Evolutionary conservation across 2,329 filamentous ascomycete genomes (phyloP), one percentile per base, ranked within the genome.

Genomic region (Helicocarpus griseus): DNA sequence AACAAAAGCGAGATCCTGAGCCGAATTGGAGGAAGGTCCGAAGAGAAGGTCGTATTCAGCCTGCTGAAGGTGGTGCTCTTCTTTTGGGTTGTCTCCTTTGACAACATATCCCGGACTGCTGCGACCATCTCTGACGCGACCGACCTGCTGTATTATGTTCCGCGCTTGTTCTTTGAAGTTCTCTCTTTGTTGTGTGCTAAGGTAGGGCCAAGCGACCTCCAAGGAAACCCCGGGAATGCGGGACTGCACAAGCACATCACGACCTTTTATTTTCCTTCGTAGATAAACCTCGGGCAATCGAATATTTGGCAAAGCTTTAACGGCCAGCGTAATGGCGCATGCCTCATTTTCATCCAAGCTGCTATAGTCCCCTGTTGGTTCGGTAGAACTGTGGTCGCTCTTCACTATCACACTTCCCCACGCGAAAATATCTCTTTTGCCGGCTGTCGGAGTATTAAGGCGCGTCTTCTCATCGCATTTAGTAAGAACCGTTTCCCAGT

Each of bases 171-270:
- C 54, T 45, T 70, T 72, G 47, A 69, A 58, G 21, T 40, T 49
- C 14, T 60, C 53, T 22, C 68, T 65, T 52, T 71, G 63, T 17
- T 61, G 58, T 7, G 51, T n/a, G 19, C 58, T 61, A 21, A 72
- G 62, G 49, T 69, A 65, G 21, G 53, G 49, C 56, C 54, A 56
- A 4, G 49, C 55, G 40, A 40, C 49, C 58, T 65, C 65, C 63
- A 71, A 56, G 13, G 68, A 65, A 45, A 70, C 65, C 4, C 69
- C 69, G 3, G 68, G 66, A 21, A 71, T 66, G 40, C 69, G 60
- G 13, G 67, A 68, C 56, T 70, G 68, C 39, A 69, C 62, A 6
- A 68, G 65, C 38, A 70, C 60, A 52, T 71, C 70, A 48, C 64
- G 69, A 39, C 62, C 67, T 24, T 67, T 63, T 41, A 72, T 59